phyloP scores from a whole-genome alignment of 352 stramenopile genomes.

The Globisporangium alternatum region DNA sequence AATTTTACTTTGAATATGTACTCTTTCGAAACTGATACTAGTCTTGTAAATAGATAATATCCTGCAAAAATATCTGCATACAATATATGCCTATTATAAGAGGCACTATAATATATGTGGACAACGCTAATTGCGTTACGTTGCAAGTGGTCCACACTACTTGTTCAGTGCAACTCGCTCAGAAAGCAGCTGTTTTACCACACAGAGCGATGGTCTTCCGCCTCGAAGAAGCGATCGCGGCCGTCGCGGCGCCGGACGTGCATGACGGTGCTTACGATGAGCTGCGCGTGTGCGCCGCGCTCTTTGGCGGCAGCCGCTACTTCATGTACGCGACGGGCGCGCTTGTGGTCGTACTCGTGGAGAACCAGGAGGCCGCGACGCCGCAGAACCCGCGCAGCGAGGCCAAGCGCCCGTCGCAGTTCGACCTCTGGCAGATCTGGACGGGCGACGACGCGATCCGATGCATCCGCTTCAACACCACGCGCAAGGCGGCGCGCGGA shows the following conservation, averaged over 20 bases:
- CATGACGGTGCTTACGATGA: neutral
- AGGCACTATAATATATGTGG: neutral
- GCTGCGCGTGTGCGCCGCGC: constrained; percentile 32
- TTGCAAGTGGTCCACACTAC: neutral
- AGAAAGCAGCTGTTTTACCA: neutral
- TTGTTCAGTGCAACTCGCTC: neutral
- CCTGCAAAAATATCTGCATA: too few relatives aligned
- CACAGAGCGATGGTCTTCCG: constrained; percentile 15
- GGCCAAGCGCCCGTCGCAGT: constrained; percentile 32
- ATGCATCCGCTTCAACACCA: constrained; percentile 59
- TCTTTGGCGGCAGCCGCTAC: constrained; percentile 56
- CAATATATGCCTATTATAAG: neutral
- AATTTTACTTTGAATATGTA: too few relatives aligned
- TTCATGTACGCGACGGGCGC: constrained; percentile 54
- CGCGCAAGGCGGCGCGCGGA: constrained; percentile 44
- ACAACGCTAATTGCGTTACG: neutral
- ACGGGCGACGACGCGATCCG: constrained; percentile 36
- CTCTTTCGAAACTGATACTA: too few relatives aligned
- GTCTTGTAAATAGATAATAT: too few relatives aligned
- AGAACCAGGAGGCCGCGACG: constrained; percentile 24
- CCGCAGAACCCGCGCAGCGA: constrained; percentile 20
- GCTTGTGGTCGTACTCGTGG: constrained; percentile 60
- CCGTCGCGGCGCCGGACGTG: constrained; percentile 40
- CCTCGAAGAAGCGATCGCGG: constrained; percentile 27
- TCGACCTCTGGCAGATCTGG: constrained; percentile 75